A percentile compares a stretch with the other conserved stretches of the same genome.
Conservation (phyloP, 768 basidiomycete species). For the Boletellus sp. region DNA sequence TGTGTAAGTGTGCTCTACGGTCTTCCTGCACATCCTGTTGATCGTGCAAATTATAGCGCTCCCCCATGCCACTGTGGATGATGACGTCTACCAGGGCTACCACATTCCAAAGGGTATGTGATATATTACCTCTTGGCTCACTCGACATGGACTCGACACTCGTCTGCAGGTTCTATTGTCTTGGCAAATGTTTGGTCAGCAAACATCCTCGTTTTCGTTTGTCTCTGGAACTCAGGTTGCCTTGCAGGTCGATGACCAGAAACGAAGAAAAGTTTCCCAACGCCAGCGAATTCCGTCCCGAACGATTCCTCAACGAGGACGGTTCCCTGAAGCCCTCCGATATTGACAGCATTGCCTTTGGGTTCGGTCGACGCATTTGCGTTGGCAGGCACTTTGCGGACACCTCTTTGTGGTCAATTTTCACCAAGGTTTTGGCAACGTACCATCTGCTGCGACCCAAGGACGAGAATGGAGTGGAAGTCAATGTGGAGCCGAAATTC, state of each 20-base stretch:
- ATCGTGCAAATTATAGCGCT: neutral
- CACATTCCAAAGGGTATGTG: constrained; percentile 7
- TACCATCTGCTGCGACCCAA: constrained; percentile 2
- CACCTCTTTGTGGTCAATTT: constrained; percentile 1
- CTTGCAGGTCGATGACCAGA: neutral
- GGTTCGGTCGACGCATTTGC: constrained; percentile 25
- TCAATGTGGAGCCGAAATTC: constrained; percentile 10
- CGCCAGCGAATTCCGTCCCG: neutral
- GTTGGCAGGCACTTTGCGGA: constrained; percentile 19
- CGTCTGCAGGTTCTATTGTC: neutral
- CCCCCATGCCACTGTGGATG: constrained; percentile 1
- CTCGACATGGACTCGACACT: neutral
- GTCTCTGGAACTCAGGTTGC: no score
- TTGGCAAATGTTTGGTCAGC: constrained; percentile 5
- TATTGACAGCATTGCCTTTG: constrained; percentile 9
- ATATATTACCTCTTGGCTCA: neutral
- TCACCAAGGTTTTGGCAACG: neutral
- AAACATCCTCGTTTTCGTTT: neutral
- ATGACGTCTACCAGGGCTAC: constrained; percentile 7
- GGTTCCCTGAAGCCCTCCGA: constrained; percentile 1
- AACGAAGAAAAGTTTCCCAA: constrained; percentile 3
- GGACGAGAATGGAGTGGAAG: constrained; percentile 2
- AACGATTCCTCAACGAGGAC: constrained; percentile 4
- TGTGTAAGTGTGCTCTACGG: neutral
- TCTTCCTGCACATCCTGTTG: neutral